Percentiles rank a stretch among this genome's conserved stretches.
Evolutionary conservation across 179 eudicot species (phyloP).

Genomic region (Amaranthus tricolor): DNA sequence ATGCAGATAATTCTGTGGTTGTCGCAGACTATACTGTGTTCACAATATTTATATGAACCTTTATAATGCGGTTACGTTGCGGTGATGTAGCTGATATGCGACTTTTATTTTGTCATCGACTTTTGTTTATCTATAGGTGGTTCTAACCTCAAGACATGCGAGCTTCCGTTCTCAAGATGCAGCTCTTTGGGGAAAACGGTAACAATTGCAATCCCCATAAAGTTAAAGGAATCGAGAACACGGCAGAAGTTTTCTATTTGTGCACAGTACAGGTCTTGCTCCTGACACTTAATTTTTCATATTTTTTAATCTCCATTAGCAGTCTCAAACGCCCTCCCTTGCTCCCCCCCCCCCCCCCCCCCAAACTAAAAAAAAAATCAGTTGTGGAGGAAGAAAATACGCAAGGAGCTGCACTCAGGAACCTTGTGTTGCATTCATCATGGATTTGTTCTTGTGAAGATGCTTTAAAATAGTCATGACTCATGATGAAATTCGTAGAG

Average conservation of each 20-base stretch:
- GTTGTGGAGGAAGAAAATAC: not conserved
- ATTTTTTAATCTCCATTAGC: not conserved
- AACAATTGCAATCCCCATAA: slow-evolving; percentile 28
- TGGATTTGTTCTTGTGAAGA: not conserved
- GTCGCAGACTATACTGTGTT: no score
- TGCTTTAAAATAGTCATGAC: not conserved
- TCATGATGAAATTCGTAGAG: not conserved
- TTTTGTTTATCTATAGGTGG: slow-evolving; percentile 40
- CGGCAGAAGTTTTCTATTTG: slow-evolving; percentile 34
- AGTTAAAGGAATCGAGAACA: slow-evolving; percentile 27
- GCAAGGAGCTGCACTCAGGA: not conserved
- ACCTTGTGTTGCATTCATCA: not conserved
- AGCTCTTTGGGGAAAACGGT: slow-evolving; percentile 28
- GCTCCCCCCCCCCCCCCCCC: not conserved
- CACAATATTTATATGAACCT: no score
- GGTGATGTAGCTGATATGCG: not conserved
- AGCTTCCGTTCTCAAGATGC: slow-evolving; percentile 33
- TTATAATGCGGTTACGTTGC: no score
- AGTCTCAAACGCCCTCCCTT: no score
- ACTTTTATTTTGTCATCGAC: not conserved
- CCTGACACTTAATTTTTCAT: not conserved
- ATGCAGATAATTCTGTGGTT: no score
- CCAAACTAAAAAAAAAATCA: not conserved
- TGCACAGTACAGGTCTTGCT: slow-evolving; percentile 48
- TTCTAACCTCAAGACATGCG: slow-evolving; percentile 34